Evolutionary conservation across 176 grass and related monocot species (phyloP).

Genomic region (Chloris gayana): DNA sequence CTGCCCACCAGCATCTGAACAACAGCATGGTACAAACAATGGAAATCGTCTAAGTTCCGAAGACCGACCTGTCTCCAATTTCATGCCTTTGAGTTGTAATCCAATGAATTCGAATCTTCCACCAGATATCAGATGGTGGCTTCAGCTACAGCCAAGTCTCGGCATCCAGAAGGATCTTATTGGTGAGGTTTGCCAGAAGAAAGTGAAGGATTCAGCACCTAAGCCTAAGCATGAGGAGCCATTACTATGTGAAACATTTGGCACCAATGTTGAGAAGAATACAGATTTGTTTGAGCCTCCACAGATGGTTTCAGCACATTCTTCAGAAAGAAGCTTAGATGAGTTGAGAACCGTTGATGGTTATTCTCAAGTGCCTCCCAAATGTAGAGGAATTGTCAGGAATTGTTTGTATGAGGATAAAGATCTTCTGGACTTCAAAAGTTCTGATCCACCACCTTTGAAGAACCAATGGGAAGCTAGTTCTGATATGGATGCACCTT

Average conservation of each 20-base stretch:
- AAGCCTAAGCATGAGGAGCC: conserved; percentile 34
- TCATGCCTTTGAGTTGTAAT: conserved; percentile 67
- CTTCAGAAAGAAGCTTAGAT: conserved; percentile 30
- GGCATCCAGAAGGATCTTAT: conserved; percentile 54
- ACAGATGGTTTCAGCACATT: conserved; percentile 46
- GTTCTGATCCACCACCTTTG: conserved; percentile 16
- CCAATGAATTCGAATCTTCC: conserved; percentile 54
- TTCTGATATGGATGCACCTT: conserved; percentile 42
- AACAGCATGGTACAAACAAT: conserved; percentile 44
- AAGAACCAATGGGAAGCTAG: conserved; percentile 38
- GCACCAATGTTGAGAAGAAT: conserved; percentile 19
- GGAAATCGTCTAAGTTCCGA: conserved; percentile 32
- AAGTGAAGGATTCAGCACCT: conserved; percentile 31
- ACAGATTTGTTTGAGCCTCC: conserved; percentile 40
- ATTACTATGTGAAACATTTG: conserved; percentile 29
- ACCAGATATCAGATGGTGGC: conserved; percentile 77
- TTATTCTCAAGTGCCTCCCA: conserved; percentile 31
- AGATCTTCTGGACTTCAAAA: conserved; percentile 46
- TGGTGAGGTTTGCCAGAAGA: conserved; percentile 39
- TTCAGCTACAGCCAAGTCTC: conserved; percentile 70
- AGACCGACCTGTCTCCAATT: conserved; percentile 40
- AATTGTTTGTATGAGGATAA: conserved; percentile 50
- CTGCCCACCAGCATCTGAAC: conserved; percentile 54
- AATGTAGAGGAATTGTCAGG: conserved; percentile 36
- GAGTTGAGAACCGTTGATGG: conserved; percentile 12